phyloP scores from a whole-genome alignment of 2,329 filamentous ascomycete species.

The Pleomassaria siparia region DNA sequence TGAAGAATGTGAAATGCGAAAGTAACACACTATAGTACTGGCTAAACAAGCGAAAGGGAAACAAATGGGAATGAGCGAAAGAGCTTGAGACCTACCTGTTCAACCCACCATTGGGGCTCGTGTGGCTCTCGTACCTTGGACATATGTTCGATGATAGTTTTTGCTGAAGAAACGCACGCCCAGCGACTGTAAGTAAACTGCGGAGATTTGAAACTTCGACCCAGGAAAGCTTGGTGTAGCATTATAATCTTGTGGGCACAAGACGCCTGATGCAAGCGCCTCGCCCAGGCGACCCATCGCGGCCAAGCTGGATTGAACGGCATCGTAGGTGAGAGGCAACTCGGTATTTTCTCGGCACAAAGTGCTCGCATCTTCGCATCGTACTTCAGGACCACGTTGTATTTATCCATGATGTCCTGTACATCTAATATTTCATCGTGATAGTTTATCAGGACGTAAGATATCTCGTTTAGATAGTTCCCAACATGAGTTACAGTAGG shows the following conservation, averaged over 20 bases:
- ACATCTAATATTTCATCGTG: conserved; percentile 42
- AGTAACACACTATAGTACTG: background rate
- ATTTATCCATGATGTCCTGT: conserved; percentile 39
- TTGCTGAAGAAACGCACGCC: conserved; percentile 45
- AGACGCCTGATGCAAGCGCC: conserved; percentile 43
- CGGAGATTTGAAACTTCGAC: conserved; percentile 45
- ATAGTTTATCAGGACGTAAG: conserved; percentile 40
- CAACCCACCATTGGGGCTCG: conserved; percentile 48
- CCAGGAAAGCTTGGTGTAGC: conserved; percentile 48
- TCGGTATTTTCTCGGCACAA: conserved; percentile 37
- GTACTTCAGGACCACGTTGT: conserved; percentile 45
- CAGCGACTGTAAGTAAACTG: conserved; percentile 48
- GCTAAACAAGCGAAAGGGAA: no score
- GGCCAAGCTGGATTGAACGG: conserved; percentile 44
- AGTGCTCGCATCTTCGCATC: conserved; percentile 43
- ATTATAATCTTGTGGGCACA: conserved; percentile 50
- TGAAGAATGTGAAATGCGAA: background rate
- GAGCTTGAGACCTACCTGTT: conserved; percentile 20
- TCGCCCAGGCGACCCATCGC: conserved; percentile 44
- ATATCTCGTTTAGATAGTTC: conserved; percentile 41
- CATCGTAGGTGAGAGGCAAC: conserved; percentile 35
- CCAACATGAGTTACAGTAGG: conserved; percentile 35
- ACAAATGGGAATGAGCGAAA: no score
- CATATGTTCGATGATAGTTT: conserved; percentile 45
- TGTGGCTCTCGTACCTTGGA: conserved; percentile 34